Percentiles rank a stretch among this genome's conserved stretches.
Evolutionary conservation across 1,284 basidiomycete species (phyloP).

Genomic region (Malassezia vespertilionis): DNA sequence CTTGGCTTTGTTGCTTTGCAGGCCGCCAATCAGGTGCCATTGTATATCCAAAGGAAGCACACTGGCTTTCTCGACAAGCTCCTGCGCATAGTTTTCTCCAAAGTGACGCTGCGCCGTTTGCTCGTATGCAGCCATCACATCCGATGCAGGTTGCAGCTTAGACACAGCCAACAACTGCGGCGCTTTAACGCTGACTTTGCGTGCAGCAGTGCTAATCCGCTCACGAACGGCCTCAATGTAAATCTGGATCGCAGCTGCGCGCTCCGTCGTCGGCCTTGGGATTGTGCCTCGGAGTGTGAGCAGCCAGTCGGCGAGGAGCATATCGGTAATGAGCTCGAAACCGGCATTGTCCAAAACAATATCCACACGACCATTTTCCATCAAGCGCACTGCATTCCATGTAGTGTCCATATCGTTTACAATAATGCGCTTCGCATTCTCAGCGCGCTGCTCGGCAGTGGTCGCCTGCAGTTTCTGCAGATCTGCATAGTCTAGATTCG

Average conservation of each 20-base stretch:
- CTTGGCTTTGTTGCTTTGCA: conserved; percentile 94
- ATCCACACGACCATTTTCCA: conserved; percentile 61
- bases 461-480: conserved; percentile 71
- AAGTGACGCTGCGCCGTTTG: conserved; percentile 68
- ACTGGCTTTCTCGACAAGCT: conserved; percentile 64
- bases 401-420: conserved; percentile 67
- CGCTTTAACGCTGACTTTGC: not conserved
- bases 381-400: conserved; percentile 62
- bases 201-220: not conserved
- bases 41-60: conserved; percentile 48
- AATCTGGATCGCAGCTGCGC: not conserved
- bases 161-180: conserved; percentile 73
- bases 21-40: conserved; percentile 93
- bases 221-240: not conserved
- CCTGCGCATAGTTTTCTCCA: conserved; percentile 95
- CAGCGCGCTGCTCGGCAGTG: conserved; percentile 51
- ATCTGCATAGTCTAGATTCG: conserved; percentile 66
- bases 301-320: conserved; percentile 81
- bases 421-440: conserved; percentile 59
- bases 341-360: conserved; percentile 82
- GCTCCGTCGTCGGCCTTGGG: conserved; percentile 3
- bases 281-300: conserved; percentile 18
- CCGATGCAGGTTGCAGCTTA: conserved; percentile 80
- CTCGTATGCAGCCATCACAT: conserved; percentile 58
- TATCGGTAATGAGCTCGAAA: conserved; percentile 89